Evolutionary conservation across 768 basidiomycete species (phyloP).

Genomic region (Trametes cingulata): DNA sequence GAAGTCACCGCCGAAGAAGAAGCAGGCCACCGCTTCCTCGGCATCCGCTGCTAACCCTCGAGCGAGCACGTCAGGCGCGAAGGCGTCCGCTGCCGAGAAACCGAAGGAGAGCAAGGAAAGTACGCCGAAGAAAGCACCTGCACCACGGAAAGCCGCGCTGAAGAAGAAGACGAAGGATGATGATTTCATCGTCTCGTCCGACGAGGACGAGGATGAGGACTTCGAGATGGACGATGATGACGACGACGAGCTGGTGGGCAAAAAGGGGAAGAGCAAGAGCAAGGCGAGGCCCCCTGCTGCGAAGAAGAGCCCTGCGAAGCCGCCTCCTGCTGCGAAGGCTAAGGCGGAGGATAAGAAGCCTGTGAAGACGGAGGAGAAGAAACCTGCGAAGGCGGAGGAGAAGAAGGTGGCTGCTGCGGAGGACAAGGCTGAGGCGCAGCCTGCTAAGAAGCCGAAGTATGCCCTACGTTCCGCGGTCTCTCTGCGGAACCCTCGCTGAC

Average conservation of each 20-base stretch:
- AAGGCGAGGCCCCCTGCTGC: conserved; percentile 24
- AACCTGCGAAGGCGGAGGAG: conserved; percentile 4
- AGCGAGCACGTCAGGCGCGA: not conserved
- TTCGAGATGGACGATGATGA: conserved; percentile 26
- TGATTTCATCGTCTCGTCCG: conserved; percentile 34
- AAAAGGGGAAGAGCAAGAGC: conserved; percentile 22
- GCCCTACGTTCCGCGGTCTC: conserved; percentile 4
- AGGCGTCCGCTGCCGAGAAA: conserved; percentile 7
- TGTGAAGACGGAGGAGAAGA: conserved; percentile 16
- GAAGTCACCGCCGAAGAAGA: conserved; percentile 44
- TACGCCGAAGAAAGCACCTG: conserved; percentile 4
- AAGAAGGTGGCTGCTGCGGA: not conserved
- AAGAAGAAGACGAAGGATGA: conserved; percentile 37
- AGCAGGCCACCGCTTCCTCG: conserved; percentile 29
- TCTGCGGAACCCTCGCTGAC: no score
- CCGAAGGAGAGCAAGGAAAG: conserved; percentile 10
- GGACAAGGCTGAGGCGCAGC: conserved; percentile 20
- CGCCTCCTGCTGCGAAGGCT: not conserved
- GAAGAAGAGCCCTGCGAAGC: conserved; percentile 19
- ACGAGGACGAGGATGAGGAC: conserved; percentile 29
- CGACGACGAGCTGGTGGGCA: conserved; percentile 15
- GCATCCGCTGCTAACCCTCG: conserved; percentile 17
- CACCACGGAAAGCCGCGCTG: conserved; percentile 21
- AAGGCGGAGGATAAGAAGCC: conserved; percentile 15
- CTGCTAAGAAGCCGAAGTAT: conserved; percentile 24